Conservation (phyloP, 208 protist genomes). For the Crithidia sp. region DNA sequence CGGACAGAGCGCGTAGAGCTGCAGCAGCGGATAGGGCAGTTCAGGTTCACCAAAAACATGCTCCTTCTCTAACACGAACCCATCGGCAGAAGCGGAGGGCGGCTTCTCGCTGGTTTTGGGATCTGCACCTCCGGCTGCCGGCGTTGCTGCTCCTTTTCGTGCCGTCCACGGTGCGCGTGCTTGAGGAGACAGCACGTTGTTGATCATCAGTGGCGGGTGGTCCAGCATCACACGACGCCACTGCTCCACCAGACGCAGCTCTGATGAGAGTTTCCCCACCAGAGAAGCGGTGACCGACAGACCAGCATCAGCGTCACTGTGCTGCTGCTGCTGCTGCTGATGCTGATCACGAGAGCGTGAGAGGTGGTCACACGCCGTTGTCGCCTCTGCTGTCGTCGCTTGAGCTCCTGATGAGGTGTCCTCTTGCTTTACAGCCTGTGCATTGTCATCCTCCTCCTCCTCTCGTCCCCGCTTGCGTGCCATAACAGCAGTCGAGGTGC, state of each 20-base stretch:
- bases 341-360: too few species aligned
- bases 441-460: background rate
- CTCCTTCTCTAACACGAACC: too few species aligned
- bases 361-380: too few species aligned
- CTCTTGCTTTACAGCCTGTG: background rate
- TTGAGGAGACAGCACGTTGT: slow-evolving; percentile 23
- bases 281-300: background rate
- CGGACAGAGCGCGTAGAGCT: slow-evolving; percentile 28
- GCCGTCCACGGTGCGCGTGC: slow-evolving; percentile 2
- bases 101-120: too few species aligned
- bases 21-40: slow-evolving; percentile 29
- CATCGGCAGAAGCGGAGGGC: too few species aligned
- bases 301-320: background rate
- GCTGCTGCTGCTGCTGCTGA: background rate
- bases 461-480: background rate
- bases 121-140: background rate
- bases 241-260: slow-evolving; percentile 31
- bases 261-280: slow-evolving; percentile 8
- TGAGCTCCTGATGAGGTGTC: background rate
- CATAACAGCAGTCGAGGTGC: background rate
- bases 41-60: background rate
- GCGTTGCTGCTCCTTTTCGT: too few species aligned
- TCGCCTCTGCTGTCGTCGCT: too few species aligned
- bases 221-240: slow-evolving; percentile 29
- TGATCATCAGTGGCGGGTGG: slow-evolving; percentile 17